Conservation (phyloP, 306 rosid species). For the Cicer arietinum region DNA sequence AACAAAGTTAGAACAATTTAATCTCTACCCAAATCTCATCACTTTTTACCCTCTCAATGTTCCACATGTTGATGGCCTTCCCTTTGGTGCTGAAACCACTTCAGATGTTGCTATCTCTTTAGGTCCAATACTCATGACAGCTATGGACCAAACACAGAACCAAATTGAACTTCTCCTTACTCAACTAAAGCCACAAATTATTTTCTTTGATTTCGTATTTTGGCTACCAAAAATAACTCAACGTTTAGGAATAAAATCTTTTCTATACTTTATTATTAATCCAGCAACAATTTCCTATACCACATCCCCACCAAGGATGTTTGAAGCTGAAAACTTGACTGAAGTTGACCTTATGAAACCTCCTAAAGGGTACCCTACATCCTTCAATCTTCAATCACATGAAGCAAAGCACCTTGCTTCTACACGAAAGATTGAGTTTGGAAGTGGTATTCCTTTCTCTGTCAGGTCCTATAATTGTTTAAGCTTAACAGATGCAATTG, state of each 20-base stretch:
- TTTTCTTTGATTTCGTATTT: conserved; percentile 42
- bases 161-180: conserved; percentile 35
- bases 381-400: conserved; percentile 31
- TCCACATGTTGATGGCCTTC: conserved; percentile 50
- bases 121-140: conserved; percentile 29
- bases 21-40: conserved; percentile 41
- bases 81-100: conserved; percentile 42
- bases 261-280: conserved; percentile 29
- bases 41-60: conserved; percentile 39
- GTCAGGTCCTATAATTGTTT: neutral
- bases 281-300: conserved; percentile 37
- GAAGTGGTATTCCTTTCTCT: conserved; percentile 38
- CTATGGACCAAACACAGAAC: conserved; percentile 44
- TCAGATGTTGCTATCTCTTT: conserved; percentile 41
- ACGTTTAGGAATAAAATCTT: conserved; percentile 32
- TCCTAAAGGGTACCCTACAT: conserved; percentile 44
- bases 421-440: conserved; percentile 2
- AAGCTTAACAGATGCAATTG: conserved; percentile 29
- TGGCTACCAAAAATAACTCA: conserved; percentile 47
- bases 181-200: conserved; percentile 35
- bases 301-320: conserved; percentile 33
- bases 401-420: conserved; percentile 41
- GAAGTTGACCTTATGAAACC: conserved; percentile 44
- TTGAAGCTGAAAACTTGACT: neutral
- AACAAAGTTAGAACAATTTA: neutral